These are phyloP conservation scores for Arachis monticola DNA, from an alignment of 331 rosid genomes.

Conservation along the genomic window DNA sequence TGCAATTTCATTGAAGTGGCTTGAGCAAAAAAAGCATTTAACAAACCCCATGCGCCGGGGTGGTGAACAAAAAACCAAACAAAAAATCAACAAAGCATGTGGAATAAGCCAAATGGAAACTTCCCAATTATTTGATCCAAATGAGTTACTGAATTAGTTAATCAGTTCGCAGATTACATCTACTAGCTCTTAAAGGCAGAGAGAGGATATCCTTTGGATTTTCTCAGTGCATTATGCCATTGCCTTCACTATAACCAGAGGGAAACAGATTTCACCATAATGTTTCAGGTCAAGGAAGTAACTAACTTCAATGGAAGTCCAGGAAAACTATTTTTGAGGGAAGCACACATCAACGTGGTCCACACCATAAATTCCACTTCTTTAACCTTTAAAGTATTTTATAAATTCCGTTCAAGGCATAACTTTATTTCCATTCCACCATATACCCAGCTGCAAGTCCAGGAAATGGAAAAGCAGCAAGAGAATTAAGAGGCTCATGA, in stretches of 20 bases:
- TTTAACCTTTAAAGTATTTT: slow-evolving; percentile 2
- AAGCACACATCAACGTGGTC: background rate
- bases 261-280: slow-evolving; percentile 15
- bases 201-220: background rate
- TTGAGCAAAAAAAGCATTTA: slow-evolving; percentile 24
- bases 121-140: slow-evolving; percentile 27
- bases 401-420: slow-evolving; percentile 4
- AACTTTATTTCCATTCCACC: background rate
- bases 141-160: slow-evolving; percentile 11
- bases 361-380: slow-evolving; percentile 8
- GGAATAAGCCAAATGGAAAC: slow-evolving; percentile 15
- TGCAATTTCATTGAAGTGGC: slow-evolving; percentile 50
- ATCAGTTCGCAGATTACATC: slow-evolving; percentile 3
- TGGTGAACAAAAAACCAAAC: background rate
- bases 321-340: slow-evolving; percentile 11
- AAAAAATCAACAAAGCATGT: slow-evolving; percentile 8
- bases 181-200: slow-evolving; percentile 4
- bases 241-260: slow-evolving; percentile 16
- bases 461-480: slow-evolving; percentile 1
- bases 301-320: slow-evolving; percentile 4
- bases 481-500: background rate
- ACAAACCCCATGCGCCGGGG: background rate
- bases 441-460: slow-evolving; percentile 2
- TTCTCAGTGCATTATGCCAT: background rate
- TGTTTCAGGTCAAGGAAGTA: slow-evolving; percentile 23